phyloP scores from a whole-genome alignment of 2,329 filamentous ascomycete species.

The Neurospora crassa region DNA sequence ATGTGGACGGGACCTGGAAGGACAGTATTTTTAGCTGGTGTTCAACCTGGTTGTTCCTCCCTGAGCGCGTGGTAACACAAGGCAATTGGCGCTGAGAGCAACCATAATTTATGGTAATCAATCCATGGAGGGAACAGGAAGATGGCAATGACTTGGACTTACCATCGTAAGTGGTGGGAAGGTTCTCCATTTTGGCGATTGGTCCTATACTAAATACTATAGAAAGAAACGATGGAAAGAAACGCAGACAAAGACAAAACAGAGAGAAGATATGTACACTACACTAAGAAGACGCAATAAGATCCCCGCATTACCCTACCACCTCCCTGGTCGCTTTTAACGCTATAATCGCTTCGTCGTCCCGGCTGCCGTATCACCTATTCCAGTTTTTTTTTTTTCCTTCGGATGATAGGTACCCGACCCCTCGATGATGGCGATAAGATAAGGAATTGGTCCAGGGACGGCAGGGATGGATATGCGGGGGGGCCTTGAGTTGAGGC shows the following conservation, averaged over 20 bases:
- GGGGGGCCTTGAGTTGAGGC: not conserved
- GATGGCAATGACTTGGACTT: not conserved
- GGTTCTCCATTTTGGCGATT: not conserved
- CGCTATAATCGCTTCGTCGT: not conserved
- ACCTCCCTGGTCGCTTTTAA: not conserved
- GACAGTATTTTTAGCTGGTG: slow-evolving; percentile 4
- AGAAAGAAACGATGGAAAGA: not conserved
- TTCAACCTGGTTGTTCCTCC: not conserved
- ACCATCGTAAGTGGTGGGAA: not conserved
- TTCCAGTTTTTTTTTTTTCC: not conserved
- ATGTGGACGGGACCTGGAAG: slow-evolving; percentile 61
- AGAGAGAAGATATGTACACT: not conserved
- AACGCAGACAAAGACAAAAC: not conserved
- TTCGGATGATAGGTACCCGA: not conserved
- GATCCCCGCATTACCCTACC: not conserved
- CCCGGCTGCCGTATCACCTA: not conserved
- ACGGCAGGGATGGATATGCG: not conserved
- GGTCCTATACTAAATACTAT: not conserved
- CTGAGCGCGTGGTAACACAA: not conserved
- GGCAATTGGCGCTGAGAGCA: not conserved
- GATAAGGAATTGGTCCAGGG: not conserved
- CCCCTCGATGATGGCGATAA: not conserved
- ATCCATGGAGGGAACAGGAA: not conserved
- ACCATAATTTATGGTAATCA: not conserved
- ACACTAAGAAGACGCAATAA: not conserved